These are phyloP conservation scores for Solanum piurae DNA, from an alignment of 257 asterid genomes.

Conservation along the genomic window DNA sequence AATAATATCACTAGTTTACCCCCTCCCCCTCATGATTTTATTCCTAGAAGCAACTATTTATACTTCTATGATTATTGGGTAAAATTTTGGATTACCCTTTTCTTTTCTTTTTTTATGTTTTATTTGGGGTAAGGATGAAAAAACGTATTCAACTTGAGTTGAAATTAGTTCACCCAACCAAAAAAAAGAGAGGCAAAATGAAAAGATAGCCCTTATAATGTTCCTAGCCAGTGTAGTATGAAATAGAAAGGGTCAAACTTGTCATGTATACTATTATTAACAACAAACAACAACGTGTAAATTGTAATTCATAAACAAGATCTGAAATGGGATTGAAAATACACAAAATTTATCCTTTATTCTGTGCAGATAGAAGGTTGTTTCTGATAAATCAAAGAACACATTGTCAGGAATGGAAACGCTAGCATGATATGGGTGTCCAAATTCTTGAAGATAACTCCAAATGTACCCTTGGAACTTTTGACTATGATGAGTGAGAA, in stretches of 20 bases:
- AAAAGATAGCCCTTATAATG: background rate
- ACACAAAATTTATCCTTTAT: too few species aligned
- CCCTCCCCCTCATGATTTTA: background rate
- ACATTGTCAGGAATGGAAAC: too few species aligned
- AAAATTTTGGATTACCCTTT: background rate
- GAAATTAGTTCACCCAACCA: background rate
- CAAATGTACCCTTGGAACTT: background rate
- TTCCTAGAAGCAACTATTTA: background rate
- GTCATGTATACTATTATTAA: background rate
- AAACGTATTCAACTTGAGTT: background rate
- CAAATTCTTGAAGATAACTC: background rate
- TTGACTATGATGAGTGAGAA: background rate
- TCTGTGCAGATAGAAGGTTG: too few species aligned
- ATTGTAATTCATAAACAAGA: too few species aligned
- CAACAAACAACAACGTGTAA: background rate
- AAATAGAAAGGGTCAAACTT: background rate
- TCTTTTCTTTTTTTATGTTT: background rate
- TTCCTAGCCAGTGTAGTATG: too few species aligned
- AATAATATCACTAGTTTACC: background rate
- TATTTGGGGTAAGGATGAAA: too few species aligned
- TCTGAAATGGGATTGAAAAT: too few species aligned
- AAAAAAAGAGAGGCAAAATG: background rate
- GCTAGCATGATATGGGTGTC: background rate
- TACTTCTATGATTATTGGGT: background rate
- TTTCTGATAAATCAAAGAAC: too few species aligned